Evolutionary conservation across 495 filamentous ascomycete species (phyloP).

Genomic region (Pseudoneurospora amorphoporcata): DNA sequence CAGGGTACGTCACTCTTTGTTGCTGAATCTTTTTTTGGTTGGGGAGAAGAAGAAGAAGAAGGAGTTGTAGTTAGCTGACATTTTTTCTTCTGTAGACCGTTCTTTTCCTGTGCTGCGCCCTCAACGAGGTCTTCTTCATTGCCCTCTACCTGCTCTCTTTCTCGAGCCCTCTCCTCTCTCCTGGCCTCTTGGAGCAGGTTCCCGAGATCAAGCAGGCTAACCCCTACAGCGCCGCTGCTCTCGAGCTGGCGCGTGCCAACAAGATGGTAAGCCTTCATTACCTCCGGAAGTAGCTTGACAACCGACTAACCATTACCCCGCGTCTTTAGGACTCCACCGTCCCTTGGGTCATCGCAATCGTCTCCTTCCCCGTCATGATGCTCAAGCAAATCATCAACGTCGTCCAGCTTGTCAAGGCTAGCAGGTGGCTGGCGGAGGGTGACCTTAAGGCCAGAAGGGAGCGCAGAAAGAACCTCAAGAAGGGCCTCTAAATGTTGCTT

Average conservation of each 20-base stretch:
- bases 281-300: background rate
- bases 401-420: constrained; percentile 87
- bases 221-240: constrained; percentile 82
- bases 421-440: constrained; percentile 83
- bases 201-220: constrained; percentile 52
- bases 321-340: constrained; percentile 31
- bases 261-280: constrained; percentile 64
- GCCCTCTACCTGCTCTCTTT: constrained; percentile 96
- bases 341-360: constrained; percentile 81
- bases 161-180: constrained; percentile 74
- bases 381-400: constrained; percentile 92
- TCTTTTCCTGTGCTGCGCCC: constrained; percentile 77
- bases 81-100: constrained; percentile 50
- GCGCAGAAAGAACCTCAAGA: constrained; percentile 33
- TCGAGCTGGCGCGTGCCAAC: constrained; percentile 84
- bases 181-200: constrained; percentile 54
- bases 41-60: background rate
- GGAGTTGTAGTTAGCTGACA: constrained; percentile 8
- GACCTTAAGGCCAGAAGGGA: constrained; percentile 51
- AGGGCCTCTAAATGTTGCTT: constrained; percentile 5
- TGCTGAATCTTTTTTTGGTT: background rate
- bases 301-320: background rate
- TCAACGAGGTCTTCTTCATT: constrained; percentile 96
- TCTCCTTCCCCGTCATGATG: constrained; percentile 77
- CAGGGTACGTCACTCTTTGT: constrained; percentile 49